Evolutionary conservation across 768 basidiomycete genomes (phyloP).

Genomic region (Clavulina sp.): DNA sequence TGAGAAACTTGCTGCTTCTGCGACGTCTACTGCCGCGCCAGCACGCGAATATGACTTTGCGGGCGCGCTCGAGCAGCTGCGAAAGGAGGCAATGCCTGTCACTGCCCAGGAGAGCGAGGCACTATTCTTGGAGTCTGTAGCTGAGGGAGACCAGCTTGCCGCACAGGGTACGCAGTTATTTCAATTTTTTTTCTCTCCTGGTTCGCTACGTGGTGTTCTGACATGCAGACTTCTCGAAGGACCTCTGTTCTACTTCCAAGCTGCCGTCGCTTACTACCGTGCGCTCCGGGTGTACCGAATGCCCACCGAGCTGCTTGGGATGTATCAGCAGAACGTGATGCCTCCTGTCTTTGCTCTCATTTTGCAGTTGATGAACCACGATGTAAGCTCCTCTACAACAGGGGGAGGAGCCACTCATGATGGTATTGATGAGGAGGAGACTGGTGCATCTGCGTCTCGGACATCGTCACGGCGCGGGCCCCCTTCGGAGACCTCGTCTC

Average conservation of each 20-base stretch:
- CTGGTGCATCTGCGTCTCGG: background rate
- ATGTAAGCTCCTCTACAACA: constrained; percentile 51
- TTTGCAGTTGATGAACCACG: constrained; percentile 72
- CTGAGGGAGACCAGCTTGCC: constrained; percentile 70
- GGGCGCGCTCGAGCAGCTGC: constrained; percentile 46
- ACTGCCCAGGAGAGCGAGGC: constrained; percentile 63
- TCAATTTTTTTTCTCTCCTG: background rate
- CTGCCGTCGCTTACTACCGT: constrained; percentile 83
- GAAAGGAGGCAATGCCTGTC: constrained; percentile 47
- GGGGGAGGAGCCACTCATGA: constrained; percentile 13
- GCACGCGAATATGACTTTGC: constrained; percentile 37
- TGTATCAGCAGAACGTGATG: constrained; percentile 85
- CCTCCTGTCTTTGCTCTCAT: constrained; percentile 64
- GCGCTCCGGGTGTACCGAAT: constrained; percentile 89
- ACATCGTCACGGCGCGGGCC: constrained; percentile 27
- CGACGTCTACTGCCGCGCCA: constrained; percentile 16
- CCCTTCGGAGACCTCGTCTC: constrained; percentile 74
- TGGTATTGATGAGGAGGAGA: constrained; percentile 18
- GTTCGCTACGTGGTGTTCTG: background rate
- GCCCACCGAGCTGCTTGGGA: constrained; percentile 83
- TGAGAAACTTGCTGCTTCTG: constrained; percentile 18
- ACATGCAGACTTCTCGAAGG: constrained; percentile 28
- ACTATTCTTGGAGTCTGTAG: constrained; percentile 85
- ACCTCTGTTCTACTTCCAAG: constrained; percentile 53
- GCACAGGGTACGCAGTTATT: constrained; percentile 39